Evolutionary conservation across 2,329 filamentous ascomycete species (phyloP).

Genomic region (Ceratocystis harringtonii): DNA sequence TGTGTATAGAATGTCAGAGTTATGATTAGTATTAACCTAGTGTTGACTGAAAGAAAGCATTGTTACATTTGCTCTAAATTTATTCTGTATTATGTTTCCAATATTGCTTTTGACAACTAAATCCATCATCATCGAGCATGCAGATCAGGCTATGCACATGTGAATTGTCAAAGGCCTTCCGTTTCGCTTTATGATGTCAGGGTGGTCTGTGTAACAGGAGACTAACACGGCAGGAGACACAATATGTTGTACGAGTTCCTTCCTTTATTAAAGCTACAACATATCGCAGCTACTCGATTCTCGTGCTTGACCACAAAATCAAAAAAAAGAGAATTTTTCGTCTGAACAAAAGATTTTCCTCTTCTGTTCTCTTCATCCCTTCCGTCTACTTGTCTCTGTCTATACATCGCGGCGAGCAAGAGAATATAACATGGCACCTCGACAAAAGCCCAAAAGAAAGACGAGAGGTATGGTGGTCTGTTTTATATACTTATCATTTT

Average conservation of each 20-base stretch:
- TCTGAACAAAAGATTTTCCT: background rate
- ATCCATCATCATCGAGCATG: background rate
- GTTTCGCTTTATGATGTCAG: background rate
- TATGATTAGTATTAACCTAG: background rate
- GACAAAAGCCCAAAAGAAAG: constrained; percentile 11
- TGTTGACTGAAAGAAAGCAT: background rate
- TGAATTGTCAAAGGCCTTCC: no score
- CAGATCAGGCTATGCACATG: background rate
- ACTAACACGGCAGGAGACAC: background rate
- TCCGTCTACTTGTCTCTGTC: background rate
- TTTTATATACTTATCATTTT: background rate
- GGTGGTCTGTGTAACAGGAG: background rate
- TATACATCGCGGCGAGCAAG: background rate
- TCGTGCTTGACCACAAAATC: background rate
- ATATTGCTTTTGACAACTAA: background rate
- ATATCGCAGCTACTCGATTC: background rate
- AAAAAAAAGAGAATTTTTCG: background rate
- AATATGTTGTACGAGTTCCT: background rate
- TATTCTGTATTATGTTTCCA: background rate
- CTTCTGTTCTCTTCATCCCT: background rate
- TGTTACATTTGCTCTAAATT: background rate
- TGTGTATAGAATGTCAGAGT: background rate
- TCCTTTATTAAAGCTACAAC: background rate
- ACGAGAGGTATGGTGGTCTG: constrained; percentile 6
- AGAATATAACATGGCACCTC: constrained; percentile 7